Evolutionary conservation across 768 basidiomycete genomes (phyloP), one percentile per base, ranked within the genome.

Genomic region (Symmetrospora coprosmae): DNA sequence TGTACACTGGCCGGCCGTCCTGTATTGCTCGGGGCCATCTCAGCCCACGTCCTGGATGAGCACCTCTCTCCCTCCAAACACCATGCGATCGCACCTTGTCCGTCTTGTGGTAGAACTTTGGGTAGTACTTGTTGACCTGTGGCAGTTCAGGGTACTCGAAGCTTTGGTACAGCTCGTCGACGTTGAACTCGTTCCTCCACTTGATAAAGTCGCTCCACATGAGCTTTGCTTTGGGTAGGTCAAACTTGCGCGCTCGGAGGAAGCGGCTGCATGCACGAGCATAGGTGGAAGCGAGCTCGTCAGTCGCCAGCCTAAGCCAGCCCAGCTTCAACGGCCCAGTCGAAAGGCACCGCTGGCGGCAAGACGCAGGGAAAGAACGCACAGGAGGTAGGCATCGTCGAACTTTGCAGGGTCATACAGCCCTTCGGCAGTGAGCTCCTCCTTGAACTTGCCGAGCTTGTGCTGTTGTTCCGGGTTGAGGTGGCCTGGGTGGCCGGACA

Each of bases 1-100:
- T 81, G 78, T 96, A 99, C 67, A 99, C 73, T 8, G 94, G 94
- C 60, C 91, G 83, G 19, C 92, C 92, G 66, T 94, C 90, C 87
- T 90, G 68, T 9, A 19, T 6, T 41, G 39, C 28, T 47, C 23
- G 59, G 30, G 21, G 45, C 45, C 31, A 55, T 23, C 41, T 23
- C 13, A 30, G 7, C 11, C 45, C 48, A 37, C 50, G 37, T 38
- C 5, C 47, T 25, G 34, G 2, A 16, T 35, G 37, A 38, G 52
- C n/a, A n/a, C n/a, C n/a, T n/a, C n/a, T n/a, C n/a, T n/a, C n/a
- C n/a, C n/a, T n/a, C n/a, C n/a, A n/a, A 28, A 38, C 30, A 43
- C n/a, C 14, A 23, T 35, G 11, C 19, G 28, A 25, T 49, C 76
- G 37, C 56, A 88, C 88, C 78, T 84, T 89, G 78, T 97, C 92